Base-by-base conservation (phyloP, 305 asterid species). In the Fraxinus xanthoxyloides region DNA sequence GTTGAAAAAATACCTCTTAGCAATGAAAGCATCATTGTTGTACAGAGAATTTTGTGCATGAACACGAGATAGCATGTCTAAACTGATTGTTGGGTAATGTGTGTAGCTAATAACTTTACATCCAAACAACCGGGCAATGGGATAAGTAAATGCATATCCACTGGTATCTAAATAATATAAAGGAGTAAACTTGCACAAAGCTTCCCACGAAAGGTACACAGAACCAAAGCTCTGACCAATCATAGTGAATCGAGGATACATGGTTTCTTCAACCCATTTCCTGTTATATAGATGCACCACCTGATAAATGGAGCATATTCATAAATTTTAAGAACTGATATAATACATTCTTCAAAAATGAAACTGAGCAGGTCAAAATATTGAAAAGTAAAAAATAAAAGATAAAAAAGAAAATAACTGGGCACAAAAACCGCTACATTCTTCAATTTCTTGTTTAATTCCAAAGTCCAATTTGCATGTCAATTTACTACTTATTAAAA, bases 201-300 rank as follows among this genome's bases (percentile, higher is more conserved):
- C 98, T 90, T 94, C 98, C 98, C 98, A 96, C 21, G 98, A 88
- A 24, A 96, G 92, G 83, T 91, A 90, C 77, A 96, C 91, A 46
- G 99, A 96, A 81, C 99, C 98, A 85, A 96, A 87, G 88, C 99
- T 96, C 86, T 94, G 98, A 38, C 99, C 97, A 86, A 96, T 94
- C 97, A 95, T 93, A 26, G 98, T 94, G 87, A 95, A 95, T 59
- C 98, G 95, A 61, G 98, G 98, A 86, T 93, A 95, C 21, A 92
- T 90, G 72, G 91, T 84, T 91, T 94, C 98, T 84, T 94, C 99
- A 77, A 93, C 84, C 97, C 99, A 94, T 85, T 89, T 95, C 85
- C 98, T 92, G 81, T 85, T 90, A 81, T 87, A 78, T 19, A 96
- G 90, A 90, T 94, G 97, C 82, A 96, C 92, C 69, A 92, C 99